Conservation (phyloP, 129 eudicot genomes). For the Helichrysum umbraculigerum region DNA sequence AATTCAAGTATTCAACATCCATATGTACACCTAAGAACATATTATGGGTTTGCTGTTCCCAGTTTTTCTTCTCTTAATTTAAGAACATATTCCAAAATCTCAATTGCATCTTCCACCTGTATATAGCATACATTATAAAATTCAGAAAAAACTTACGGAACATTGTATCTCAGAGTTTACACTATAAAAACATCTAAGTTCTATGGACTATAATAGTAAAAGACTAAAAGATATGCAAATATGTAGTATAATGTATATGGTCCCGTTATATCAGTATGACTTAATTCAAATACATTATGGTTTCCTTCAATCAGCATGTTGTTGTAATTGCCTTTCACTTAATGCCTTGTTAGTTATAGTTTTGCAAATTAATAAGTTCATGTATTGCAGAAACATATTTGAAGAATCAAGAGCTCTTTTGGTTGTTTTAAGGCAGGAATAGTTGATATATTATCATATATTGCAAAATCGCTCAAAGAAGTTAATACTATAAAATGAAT, state of each 20-base stretch:
- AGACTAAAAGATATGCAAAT: no score
- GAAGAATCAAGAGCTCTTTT: not conserved
- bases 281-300: not conserved
- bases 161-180: not conserved
- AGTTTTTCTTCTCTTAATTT: constrained; percentile 96
- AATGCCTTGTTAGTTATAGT: no score
- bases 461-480: not conserved
- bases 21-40: no score
- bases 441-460: not conserved
- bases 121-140: not conserved
- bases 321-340: no score
- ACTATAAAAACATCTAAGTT: no score
- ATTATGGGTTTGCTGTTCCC: constrained; percentile 96
- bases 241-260: not conserved
- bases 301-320: no score
- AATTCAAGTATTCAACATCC: no score
- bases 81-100: constrained; percentile 87
- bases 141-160: no score
- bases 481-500: not conserved
- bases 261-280: no score
- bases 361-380: no score
- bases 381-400: no score
- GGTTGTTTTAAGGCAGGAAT: not conserved
- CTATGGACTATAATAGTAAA: no score
- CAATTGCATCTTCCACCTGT: constrained; percentile 97